Evolutionary conservation across 768 basidiomycete genomes (phyloP).

Genomic region (Serpula lacrymans): DNA sequence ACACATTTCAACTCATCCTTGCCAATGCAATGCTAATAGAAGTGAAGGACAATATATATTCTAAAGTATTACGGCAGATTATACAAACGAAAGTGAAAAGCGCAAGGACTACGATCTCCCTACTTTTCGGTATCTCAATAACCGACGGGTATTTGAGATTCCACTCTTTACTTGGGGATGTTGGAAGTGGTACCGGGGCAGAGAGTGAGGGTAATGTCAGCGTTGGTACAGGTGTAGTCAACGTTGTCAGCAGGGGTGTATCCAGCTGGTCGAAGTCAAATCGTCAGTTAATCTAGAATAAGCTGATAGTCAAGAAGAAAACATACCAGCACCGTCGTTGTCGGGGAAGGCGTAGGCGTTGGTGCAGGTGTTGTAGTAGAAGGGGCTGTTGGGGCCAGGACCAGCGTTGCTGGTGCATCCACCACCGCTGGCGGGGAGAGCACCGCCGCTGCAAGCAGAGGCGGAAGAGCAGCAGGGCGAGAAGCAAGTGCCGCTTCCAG

Average conservation of each 20-base stretch:
- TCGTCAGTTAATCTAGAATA: neutral
- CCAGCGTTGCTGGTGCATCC: constrained; percentile 25
- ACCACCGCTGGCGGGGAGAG: constrained; percentile 22
- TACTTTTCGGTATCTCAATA: too few relatives aligned
- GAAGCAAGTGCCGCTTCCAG: constrained; percentile 18
- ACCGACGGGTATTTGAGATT: too few relatives aligned
- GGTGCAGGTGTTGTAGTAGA: constrained; percentile 24
- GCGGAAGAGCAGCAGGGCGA: constrained; percentile 28
- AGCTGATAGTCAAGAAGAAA: neutral
- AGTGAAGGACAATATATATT: too few relatives aligned
- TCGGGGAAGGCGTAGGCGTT: constrained; percentile 32
- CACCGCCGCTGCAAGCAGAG: constrained; percentile 23
- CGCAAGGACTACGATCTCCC: too few relatives aligned
- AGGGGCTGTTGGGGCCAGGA: constrained; percentile 25
- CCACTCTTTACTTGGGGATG: too few relatives aligned
- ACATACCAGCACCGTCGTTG: constrained; percentile 27
- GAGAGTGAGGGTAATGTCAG: constrained; percentile 26
- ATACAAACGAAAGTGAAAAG: too few relatives aligned
- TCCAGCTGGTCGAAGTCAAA: constrained; percentile 13
- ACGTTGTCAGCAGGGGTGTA: constrained; percentile 26
- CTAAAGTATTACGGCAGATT: too few relatives aligned
- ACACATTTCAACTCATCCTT: too few relatives aligned
- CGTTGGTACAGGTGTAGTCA: constrained; percentile 24
- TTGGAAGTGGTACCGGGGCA: constrained; percentile 22
- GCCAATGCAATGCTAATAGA: too few relatives aligned